Evolutionary conservation across 2,329 filamentous ascomycete species (phyloP), one percentile per base, ranked within the genome.

Genomic region (Nemania diffusa): DNA sequence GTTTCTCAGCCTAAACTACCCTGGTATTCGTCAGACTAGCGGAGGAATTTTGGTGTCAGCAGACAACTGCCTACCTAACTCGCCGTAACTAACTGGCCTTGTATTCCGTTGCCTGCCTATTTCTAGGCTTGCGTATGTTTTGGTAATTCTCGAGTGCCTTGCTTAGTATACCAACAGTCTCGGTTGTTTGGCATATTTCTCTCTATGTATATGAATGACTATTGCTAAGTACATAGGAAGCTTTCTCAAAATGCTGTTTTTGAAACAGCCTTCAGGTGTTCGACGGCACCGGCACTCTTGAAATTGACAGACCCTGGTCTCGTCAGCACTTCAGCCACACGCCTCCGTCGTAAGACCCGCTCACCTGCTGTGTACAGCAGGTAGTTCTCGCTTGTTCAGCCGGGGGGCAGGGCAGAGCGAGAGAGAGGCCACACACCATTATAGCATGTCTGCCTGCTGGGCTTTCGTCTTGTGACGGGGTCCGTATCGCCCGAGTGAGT

Each of bases 341-440:
- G n/a, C 48, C 56, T 61, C 52, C 13, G 57, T 57, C 56, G 64
- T 32, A 57, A 59, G 65, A 66, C 62, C 65, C 62, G 62, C 68
- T 64, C 65, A 68, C 68, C 62, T 70, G 65, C 62, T 58, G 53
- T 26, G n/a, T n/a, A n/a, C n/a, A n/a, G n/a, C n/a, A n/a, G n/a
- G 32, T n/a, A 17, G 51, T 59, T 2, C 60, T 62, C 48, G 34
- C 63, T 57, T 60, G 56, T 50, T 32, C 44, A 24, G 59, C 42
- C 42, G 51, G 66, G 34, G 27, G 27, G 40, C 55, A 29, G 65
- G 56, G 42, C 44, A 52, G 44, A 55, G 22, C 24, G 40, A 37
- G 13, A 46, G 52, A 34, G n/a, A 42, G n/a, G n/a, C n/a, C 53
- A 68, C 58, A 61, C 62, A 62, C 55, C 46, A 65, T 48, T 48